Evolutionary conservation across 2,329 filamentous ascomycete genomes (phyloP), one percentile per base, ranked within the genome.

Genomic region (Curvularia lunata): DNA sequence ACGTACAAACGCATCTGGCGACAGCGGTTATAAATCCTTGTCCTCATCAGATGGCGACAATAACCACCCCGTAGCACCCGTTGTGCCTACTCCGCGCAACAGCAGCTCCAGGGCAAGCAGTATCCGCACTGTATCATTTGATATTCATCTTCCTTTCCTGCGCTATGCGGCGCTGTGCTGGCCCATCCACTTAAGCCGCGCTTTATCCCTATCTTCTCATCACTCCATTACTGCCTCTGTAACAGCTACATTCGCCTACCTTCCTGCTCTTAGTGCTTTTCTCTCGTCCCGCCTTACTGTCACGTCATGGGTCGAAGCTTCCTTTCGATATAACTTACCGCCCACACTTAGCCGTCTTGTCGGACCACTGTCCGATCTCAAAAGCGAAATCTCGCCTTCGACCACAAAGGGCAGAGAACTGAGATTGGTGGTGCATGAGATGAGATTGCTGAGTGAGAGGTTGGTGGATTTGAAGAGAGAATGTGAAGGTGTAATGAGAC

Each of bases 231-330:
- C 48, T 18, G 37, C 27, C 27, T 50, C 42, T 6, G 16, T 48
- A 43, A 48, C 55, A 21, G 19, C 41, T 2, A 48, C 37, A 25
- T 40, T 54, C n/a, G 57, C 68, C 25, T 75, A 67, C 57, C 63
- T 75, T 3, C 54, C 67, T 8, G 53, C 66, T 3, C 64, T 75
- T 13, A 63, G 58, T 16, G 56, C 63, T 12, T 72, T 75, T 40
- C 56, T 75, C 5, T 60, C 64, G 8, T 67, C 69, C 9, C 70
- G 70, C 12, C 21, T 64, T 8, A 68, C 71, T 7, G 58, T 73
- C 5, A 71, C 71, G 5, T 56, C 65, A 2, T 75, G 72, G 72
- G 69, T 71, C 27, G 72, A 75, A 59, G 71, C 72, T 7, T 75
- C 72, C 0, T 74, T 68, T 58, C 66, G 68, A 0, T 74, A 72